These are phyloP conservation scores for Lojkania enalia DNA, from an alignment of 2,329 filamentous ascomycete genomes.

Conservation along the genomic window DNA sequence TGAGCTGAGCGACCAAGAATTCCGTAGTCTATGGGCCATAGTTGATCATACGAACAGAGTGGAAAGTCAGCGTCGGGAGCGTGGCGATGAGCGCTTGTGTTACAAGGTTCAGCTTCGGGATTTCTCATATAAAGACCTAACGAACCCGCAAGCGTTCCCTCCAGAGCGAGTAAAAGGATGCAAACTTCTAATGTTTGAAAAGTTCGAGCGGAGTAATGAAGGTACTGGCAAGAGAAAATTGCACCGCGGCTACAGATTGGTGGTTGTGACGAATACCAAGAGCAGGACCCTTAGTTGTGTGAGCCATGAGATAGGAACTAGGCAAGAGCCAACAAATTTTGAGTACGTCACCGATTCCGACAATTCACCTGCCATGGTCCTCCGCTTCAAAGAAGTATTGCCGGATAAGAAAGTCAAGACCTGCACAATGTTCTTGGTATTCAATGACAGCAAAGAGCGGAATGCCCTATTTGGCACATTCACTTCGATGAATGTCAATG, in stretches of 20 bases:
- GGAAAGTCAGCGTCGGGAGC: slow-evolving; percentile 69
- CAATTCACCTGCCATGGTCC: slow-evolving; percentile 68
- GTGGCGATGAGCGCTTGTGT: slow-evolving; percentile 69
- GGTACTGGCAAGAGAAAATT: slow-evolving; percentile 72
- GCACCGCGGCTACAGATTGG: slow-evolving; percentile 79
- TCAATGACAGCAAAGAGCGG: slow-evolving; percentile 72
- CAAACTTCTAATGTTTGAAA: slow-evolving; percentile 76
- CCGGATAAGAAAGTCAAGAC: slow-evolving; percentile 50
- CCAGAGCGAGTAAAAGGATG: slow-evolving; percentile 72
- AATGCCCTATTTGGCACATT: slow-evolving; percentile 72
- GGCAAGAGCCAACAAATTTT: slow-evolving; percentile 72
- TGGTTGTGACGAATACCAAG: slow-evolving; percentile 74
- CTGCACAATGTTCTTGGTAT: slow-evolving; percentile 76
- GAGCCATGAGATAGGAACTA: slow-evolving; percentile 66
- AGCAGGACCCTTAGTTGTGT: slow-evolving; percentile 78
- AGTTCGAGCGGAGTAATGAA: slow-evolving; percentile 66
- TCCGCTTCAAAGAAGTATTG: slow-evolving; percentile 66
- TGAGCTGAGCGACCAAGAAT: slow-evolving; percentile 75
- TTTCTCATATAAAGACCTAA: slow-evolving; percentile 79
- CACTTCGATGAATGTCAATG: slow-evolving; percentile 69
- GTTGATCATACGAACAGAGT: slow-evolving; percentile 82
- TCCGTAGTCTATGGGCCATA: slow-evolving; percentile 76
- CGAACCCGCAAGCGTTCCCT: slow-evolving; percentile 73
- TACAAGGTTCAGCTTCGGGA: slow-evolving; percentile 71
- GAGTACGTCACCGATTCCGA: slow-evolving; percentile 67